Conservation (phyloP, 108 stramenopile genomes). For the Schizochytrium sp. region DNA sequence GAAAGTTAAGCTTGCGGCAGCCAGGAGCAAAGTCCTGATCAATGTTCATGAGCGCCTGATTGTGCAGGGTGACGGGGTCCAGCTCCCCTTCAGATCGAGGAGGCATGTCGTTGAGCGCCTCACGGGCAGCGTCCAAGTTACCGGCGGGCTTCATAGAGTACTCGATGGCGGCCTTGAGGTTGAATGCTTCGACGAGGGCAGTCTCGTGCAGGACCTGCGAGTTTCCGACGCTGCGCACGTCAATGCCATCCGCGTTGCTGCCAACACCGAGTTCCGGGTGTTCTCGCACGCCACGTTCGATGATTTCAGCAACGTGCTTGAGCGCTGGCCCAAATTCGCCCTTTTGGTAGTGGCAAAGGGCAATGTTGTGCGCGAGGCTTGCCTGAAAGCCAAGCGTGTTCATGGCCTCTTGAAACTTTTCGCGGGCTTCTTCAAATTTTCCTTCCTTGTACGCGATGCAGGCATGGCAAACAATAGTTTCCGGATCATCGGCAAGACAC, state of each 20-base stretch:
- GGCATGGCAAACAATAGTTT: conserved; percentile 58
- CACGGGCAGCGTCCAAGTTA: conserved; percentile 50
- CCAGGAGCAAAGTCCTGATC: conserved; percentile 54
- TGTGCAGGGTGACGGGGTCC: conserved; percentile 75
- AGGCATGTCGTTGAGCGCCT: conserved; percentile 63
- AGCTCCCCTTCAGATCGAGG: conserved; percentile 53
- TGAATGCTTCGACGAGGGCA: conserved; percentile 65
- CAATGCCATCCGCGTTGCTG: conserved; percentile 50
- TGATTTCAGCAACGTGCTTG: conserved; percentile 56
- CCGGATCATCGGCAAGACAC: conserved; percentile 63
- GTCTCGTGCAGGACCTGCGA: conserved; percentile 40
- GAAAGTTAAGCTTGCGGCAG: conserved; percentile 63
- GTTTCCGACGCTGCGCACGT: conserved; percentile 58
- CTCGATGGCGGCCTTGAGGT: conserved; percentile 72
- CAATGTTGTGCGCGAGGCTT: conserved; percentile 71
- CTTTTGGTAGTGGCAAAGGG: conserved; percentile 61
- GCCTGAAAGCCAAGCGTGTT: conserved; percentile 60
- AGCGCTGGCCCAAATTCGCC: conserved; percentile 52
- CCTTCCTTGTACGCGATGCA: conserved; percentile 66
- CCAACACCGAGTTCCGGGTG: conserved; percentile 62
- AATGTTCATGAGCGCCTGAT: conserved; percentile 62
- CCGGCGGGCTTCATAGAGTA: conserved; percentile 36
- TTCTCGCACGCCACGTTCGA: conserved; percentile 54
- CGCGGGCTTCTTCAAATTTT: conserved; percentile 54
- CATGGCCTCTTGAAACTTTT: conserved; percentile 58